These are phyloP conservation scores for Silene noctiflora DNA, from an alignment of 179 eudicot genomes.

Conservation along the genomic window DNA sequence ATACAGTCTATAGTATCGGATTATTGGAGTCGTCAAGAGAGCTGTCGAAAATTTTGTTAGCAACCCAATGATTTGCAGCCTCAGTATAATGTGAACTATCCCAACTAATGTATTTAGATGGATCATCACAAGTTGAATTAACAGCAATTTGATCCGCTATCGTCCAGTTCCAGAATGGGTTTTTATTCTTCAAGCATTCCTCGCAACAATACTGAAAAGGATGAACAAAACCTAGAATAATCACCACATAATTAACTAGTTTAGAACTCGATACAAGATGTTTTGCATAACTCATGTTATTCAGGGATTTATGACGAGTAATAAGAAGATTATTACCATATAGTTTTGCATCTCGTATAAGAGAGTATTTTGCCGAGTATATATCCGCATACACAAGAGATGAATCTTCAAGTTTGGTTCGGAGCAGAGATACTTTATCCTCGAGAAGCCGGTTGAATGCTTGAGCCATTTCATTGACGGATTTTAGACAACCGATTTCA, in stretches of 20 bases:
- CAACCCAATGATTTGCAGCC: constrained; percentile 28
- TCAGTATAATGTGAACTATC: constrained; percentile 16
- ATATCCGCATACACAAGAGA: constrained; percentile 43
- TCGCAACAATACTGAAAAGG: constrained; percentile 41
- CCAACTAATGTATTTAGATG: constrained; percentile 34
- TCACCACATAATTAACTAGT: too few relatives aligned
- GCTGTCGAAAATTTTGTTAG: constrained; percentile 20
- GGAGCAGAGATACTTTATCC: constrained; percentile 34
- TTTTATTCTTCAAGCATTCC: background rate
- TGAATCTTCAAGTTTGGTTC: constrained; percentile 37
- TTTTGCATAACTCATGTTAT: too few relatives aligned
- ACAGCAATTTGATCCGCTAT: constrained; percentile 6
- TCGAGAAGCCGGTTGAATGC: constrained; percentile 50
- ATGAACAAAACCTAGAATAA: constrained; percentile 41
- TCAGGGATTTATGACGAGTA: too few relatives aligned
- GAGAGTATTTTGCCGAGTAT: constrained; percentile 46
- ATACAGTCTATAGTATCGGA: too few relatives aligned
- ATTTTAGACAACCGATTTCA: constrained; percentile 43
- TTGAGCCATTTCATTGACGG: constrained; percentile 40
- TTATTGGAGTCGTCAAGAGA: too few relatives aligned
- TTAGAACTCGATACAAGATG: too few relatives aligned
- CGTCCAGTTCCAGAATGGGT: constrained; percentile 16
- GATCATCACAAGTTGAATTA: constrained; percentile 24
- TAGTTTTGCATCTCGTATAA: constrained; percentile 24
- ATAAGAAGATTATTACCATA: too few relatives aligned